Evolutionary conservation across 1,284 basidiomycete species (phyloP).

Genomic region (Vanrija sp.): DNA sequence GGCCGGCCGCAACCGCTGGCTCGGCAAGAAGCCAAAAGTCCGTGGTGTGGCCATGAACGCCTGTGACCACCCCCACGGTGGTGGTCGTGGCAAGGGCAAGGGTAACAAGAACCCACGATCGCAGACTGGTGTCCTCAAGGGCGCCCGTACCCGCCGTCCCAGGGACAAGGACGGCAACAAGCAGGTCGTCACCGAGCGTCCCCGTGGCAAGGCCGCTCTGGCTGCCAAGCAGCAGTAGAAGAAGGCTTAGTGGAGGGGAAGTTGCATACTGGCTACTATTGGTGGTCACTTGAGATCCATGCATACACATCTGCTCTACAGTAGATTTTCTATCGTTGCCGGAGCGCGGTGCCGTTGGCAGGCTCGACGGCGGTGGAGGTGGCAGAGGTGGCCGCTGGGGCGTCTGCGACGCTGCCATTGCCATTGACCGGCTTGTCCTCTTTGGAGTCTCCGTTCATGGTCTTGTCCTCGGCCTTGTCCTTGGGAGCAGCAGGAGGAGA

Average conservation of each 20-base stretch:
- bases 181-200: constrained; percentile 84
- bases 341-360: background rate
- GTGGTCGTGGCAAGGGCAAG: constrained; percentile 96
- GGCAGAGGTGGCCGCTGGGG: background rate
- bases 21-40: constrained; percentile 80
- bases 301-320: background rate
- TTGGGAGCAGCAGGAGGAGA: constrained; percentile 5
- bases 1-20: constrained; percentile 83
- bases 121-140: constrained; percentile 88
- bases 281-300: background rate
- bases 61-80: constrained; percentile 94
- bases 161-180: constrained; percentile 90
- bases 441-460: background rate
- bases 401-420: background rate
- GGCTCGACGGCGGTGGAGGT: background rate
- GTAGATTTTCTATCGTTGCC: background rate
- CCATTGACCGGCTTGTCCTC: background rate
- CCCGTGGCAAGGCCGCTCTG: constrained; percentile 60
- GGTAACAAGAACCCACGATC: constrained; percentile 89
- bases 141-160: constrained; percentile 86
- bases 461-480: constrained; percentile 5
- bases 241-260: constrained; percentile 5
- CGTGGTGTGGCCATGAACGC: constrained; percentile 99
- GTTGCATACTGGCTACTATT: background rate
- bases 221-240: background rate